Percentiles rank a stretch among this genome's conserved stretches.
Evolutionary conservation across 306 rosid genomes (phyloP).

Genomic region (Leucaena leucocephala): DNA sequence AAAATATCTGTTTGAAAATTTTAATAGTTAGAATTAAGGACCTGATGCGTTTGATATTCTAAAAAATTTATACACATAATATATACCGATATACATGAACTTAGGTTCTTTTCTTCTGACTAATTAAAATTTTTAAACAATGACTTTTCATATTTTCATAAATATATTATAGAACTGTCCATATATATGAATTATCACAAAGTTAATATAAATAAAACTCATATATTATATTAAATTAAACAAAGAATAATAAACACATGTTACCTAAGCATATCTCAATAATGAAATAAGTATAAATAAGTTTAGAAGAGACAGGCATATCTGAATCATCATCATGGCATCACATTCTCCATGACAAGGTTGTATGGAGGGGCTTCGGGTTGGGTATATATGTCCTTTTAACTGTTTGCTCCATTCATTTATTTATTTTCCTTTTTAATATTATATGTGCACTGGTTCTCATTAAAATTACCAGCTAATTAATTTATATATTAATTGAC

Average conservation of each 20-base stretch:
- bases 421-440: not conserved
- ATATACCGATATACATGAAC: too few relatives aligned
- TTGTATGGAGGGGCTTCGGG: slow-evolving; percentile 58
- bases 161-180: too few relatives aligned
- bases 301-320: slow-evolving; percentile 62
- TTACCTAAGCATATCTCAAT: slow-evolving; percentile 34
- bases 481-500: not conserved
- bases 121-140: too few relatives aligned
- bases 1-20: too few relatives aligned
- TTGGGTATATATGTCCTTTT: slow-evolving; percentile 47
- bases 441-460: not conserved
- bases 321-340: slow-evolving; percentile 54
- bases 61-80: too few relatives aligned
- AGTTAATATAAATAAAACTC: not conserved
- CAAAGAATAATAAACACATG: not conserved
- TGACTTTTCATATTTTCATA: too few relatives aligned
- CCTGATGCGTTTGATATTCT: too few relatives aligned
- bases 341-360: slow-evolving; percentile 49
- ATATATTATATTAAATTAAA: not conserved
- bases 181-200: not conserved
- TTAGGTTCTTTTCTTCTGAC: too few relatives aligned
- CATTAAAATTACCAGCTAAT: not conserved
- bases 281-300: slow-evolving; percentile 19
- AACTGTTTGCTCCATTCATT: slow-evolving; percentile 23
- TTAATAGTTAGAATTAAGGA: too few relatives aligned